Evolutionary conservation across 2,329 filamentous ascomycete genomes (phyloP), one percentile per base, ranked within the genome.

Genomic region (Penicillium aurantiogriseum): DNA sequence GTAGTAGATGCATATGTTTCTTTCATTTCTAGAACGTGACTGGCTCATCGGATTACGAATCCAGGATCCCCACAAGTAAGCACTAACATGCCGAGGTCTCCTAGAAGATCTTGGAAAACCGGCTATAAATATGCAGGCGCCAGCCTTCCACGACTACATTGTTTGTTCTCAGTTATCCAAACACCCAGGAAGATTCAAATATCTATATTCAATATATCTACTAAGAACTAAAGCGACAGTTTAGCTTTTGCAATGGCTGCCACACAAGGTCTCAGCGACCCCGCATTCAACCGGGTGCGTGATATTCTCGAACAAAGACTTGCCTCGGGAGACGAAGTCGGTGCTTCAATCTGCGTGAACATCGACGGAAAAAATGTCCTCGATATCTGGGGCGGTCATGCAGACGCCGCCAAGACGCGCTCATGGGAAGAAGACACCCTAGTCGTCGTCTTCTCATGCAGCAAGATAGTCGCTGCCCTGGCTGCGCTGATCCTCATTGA

Each of bases 361-460:
- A 75, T 81, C 42, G 80, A 80, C 56, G 78, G 78, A 7, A 80
- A 80, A 66, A 80, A 80, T 58, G 75, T 80, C 29, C 74, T 69
- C 77, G 70, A 75, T 71, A 48, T 73, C 70, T 33, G 75, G 81
- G 40, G 81, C 76, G 71, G 67, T 13, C 52, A 67, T 38, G 45
- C 57, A 23, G 59, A 68, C 23, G 48, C 51, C 23, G 46, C 47
- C 10, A 54, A 69, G 74, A 59, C 72, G 73, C 21, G 71, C 75
- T 19, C 71, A 62, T 58, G 77, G 78, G 10, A 71, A 64, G 27
- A 71, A 70, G 53, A 74, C 75, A 58, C 72, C 62, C 54, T 73
- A 23, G 55, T 61, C 11, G 53, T 55, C 11, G 63, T 70, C 23
- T 73, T 64, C 59, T 71, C 71, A 6, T 64, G 54, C 7, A 66